These are phyloP conservation scores for Draba incana DNA, from an alignment of 345 rosid species.

Conservation along the genomic window DNA sequence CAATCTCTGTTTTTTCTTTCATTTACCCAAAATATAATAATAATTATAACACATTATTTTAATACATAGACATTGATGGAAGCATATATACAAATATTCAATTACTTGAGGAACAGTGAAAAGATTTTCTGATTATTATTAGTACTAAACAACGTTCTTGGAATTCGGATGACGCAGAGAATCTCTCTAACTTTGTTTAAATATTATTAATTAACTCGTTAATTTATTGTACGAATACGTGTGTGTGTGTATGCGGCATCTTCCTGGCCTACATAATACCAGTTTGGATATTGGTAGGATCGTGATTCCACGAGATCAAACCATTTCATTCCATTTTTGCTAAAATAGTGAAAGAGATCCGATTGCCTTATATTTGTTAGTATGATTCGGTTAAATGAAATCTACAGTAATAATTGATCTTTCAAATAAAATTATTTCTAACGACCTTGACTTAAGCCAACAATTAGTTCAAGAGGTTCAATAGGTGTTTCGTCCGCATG, in stretches of 20 bases:
- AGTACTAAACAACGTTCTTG: slow-evolving; percentile 29
- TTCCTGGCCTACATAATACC: slow-evolving; percentile 31
- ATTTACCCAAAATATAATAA: neutral
- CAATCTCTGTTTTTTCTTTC: slow-evolving; percentile 42
- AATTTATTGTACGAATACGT: slow-evolving; percentile 27
- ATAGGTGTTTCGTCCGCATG: neutral
- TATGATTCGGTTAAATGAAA: slow-evolving; percentile 28
- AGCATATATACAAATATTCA: slow-evolving; percentile 22
- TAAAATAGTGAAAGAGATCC: neutral
- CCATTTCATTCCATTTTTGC: too few species aligned
- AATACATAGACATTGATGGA: slow-evolving; percentile 7
- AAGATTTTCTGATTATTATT: slow-evolving; percentile 21
- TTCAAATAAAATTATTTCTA: slow-evolving; percentile 13
- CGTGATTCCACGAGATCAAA: slow-evolving; percentile 34
- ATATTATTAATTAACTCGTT: slow-evolving; percentile 22
- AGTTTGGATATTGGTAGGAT: slow-evolving; percentile 38
- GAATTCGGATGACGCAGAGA: slow-evolving; percentile 34
- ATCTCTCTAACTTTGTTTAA: slow-evolving; percentile 30
- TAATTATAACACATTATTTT: slow-evolving; percentile 11
- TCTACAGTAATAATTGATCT: slow-evolving; percentile 28
- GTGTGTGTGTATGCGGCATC: slow-evolving; percentile 27
- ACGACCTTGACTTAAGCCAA: slow-evolving; percentile 24
- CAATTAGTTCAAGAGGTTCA: slow-evolving; percentile 1
- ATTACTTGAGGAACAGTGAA: slow-evolving; percentile 30
- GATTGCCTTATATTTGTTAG: slow-evolving; percentile 28